phyloP scores from a whole-genome alignment of 805 yeast species.

The Zygosaccharomyces bailii region DNA sequence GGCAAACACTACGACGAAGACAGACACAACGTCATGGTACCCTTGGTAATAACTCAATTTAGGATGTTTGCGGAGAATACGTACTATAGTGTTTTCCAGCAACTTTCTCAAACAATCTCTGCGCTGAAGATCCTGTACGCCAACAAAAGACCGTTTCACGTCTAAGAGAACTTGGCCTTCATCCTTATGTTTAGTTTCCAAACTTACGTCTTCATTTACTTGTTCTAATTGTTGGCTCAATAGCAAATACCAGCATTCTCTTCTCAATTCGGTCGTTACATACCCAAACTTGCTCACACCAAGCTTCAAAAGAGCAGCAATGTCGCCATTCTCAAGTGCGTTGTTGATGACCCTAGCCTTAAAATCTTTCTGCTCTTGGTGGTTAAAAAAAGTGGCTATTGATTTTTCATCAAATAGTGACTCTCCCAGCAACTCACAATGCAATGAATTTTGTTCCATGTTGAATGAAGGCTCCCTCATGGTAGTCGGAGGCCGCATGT shows the following conservation, averaged over 20 bases:
- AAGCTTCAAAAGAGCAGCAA: conserved; percentile 16
- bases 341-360: conserved; percentile 17
- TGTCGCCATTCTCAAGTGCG: conserved; percentile 18
- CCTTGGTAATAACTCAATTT: conserved; percentile 83
- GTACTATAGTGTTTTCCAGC: conserved; percentile 42
- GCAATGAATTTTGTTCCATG: conserved; percentile 7
- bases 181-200: conserved; percentile 49
- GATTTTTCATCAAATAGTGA: conserved; percentile 18
- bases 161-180: conserved; percentile 79
- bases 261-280: conserved; percentile 20
- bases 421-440: conserved; percentile 14
- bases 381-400: conserved; percentile 12
- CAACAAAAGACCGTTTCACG: conserved; percentile 64
- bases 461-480: conserved; percentile 2
- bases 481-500: conserved; percentile 1
- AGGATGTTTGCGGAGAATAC: conserved; percentile 59
- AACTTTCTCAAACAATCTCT: conserved; percentile 22
- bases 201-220: background rate
- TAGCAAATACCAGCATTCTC: conserved; percentile 29
- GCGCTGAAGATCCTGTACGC: conserved; percentile 20
- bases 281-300: conserved; percentile 29
- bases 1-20: conserved; percentile 53
- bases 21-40: conserved; percentile 78
- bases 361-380: conserved; percentile 15
- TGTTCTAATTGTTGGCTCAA: conserved; percentile 26